phyloP scores from a whole-genome alignment of 257 asterid species.

The Plectranthus barbatus region DNA sequence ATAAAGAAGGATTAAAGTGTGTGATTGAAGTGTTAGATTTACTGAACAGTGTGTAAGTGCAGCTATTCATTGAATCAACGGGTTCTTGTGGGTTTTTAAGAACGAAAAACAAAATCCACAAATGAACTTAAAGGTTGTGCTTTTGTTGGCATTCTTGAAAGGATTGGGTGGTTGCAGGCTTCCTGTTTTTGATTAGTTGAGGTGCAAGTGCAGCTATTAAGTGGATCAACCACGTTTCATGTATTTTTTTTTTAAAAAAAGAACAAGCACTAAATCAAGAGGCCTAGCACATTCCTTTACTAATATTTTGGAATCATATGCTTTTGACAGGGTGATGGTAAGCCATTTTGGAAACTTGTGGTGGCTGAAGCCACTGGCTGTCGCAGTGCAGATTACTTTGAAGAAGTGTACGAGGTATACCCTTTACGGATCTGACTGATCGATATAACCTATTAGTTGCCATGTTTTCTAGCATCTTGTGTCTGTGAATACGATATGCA shows the following conservation, averaged over 20 bases:
- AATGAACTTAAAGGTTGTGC: background rate
- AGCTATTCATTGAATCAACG: no score
- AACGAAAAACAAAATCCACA: background rate
- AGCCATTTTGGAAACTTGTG: conserved; percentile 84
- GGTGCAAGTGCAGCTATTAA: no score
- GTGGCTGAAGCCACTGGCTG: conserved; percentile 93
- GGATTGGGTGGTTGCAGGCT: no score
- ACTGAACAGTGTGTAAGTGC: background rate
- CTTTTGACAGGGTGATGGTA: conserved; percentile 74
- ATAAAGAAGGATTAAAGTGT: background rate
- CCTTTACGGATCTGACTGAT: background rate
- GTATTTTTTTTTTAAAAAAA: no score
- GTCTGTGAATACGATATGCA: background rate
- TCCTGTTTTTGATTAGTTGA: no score
- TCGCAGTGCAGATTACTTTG: conserved; percentile 47
- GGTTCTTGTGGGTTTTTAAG: background rate
- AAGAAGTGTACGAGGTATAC: conserved; percentile 79
- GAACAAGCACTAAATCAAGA: background rate
- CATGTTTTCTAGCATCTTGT: background rate
- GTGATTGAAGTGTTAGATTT: no score
- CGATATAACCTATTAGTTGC: background rate
- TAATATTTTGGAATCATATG: conserved; percentile 3
- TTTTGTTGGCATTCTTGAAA: no score
- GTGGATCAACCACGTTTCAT: no score
- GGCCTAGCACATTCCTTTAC: background rate